phyloP scores from a whole-genome alignment of 345 rosid species.

The Citrus cavaleriei region DNA sequence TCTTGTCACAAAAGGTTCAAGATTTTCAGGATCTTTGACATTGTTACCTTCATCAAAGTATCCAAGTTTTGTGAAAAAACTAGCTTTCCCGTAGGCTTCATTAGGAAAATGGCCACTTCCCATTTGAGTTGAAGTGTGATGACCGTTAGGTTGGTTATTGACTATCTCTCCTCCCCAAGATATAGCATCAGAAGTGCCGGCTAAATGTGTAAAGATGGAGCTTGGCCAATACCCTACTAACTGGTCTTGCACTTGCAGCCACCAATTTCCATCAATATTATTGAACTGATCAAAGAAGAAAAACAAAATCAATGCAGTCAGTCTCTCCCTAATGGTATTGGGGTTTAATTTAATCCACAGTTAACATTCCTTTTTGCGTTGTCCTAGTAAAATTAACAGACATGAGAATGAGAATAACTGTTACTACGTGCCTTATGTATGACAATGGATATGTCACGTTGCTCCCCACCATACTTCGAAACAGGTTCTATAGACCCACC shows the following conservation, averaged over 20 bases:
- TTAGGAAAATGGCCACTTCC: slow-evolving; percentile 44
- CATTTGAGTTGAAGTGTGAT: slow-evolving; percentile 36
- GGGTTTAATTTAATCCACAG: neutral
- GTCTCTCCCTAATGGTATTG: neutral
- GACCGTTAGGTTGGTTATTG: slow-evolving; percentile 6
- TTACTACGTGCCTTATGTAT: slow-evolving; percentile 13
- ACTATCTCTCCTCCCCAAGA: slow-evolving; percentile 46
- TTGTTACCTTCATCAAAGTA: neutral
- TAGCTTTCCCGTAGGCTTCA: slow-evolving; percentile 32
- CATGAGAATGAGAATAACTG: neutral
- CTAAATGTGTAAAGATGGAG: slow-evolving; percentile 21
- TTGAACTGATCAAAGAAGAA: slow-evolving; percentile 20
- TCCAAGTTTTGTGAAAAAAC: slow-evolving; percentile 24
- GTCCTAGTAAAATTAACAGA: neutral
- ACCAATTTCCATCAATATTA: slow-evolving; percentile 33
- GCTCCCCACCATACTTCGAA: slow-evolving; percentile 19
- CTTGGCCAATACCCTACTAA: slow-evolving; percentile 45
- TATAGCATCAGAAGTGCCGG: slow-evolving; percentile 17
- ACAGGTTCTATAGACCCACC: slow-evolving; percentile 3
- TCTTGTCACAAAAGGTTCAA: neutral
- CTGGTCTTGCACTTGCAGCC: slow-evolving; percentile 23
- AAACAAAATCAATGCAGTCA: neutral
- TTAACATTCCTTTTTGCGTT: neutral
- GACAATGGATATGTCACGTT: neutral
- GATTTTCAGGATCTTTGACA: neutral